Percentiles rank a stretch among this genome's conserved stretches.
Evolutionary conservation across 208 protist species (phyloP).

Genomic region (Tritrichomonas musculus): DNA sequence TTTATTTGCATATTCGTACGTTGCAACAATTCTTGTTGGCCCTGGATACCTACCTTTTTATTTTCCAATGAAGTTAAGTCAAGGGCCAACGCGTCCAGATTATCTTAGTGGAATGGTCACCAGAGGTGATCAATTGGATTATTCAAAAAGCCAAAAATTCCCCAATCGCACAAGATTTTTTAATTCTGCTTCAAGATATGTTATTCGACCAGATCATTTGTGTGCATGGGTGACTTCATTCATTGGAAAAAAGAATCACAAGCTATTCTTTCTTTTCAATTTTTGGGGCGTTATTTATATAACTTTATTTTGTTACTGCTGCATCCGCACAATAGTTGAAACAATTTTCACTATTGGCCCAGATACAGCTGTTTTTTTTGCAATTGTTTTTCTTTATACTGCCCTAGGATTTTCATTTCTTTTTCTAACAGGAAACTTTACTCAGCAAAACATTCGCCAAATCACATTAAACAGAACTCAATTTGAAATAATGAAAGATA

Average conservation of each 20-base stretch:
- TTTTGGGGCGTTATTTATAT: not conserved
- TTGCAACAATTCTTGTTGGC: not conserved
- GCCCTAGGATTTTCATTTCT: not conserved
- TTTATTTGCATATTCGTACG: not conserved
- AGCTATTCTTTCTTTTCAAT: constrained; percentile 17
- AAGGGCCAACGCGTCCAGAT: not conserved
- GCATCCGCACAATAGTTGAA: not conserved
- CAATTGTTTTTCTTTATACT: not conserved
- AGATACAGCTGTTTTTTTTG: too few species aligned
- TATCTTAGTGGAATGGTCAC: not conserved
- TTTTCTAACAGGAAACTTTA: not conserved
- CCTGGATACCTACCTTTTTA: constrained; percentile 6
- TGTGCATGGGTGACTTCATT: not conserved
- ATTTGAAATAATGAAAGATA: not conserved
- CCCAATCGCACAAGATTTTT: not conserved
- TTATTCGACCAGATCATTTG: constrained; percentile 22
- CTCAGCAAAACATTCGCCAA: not conserved
- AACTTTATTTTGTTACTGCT: not conserved
- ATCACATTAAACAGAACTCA: not conserved
- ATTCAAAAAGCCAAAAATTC: not conserved
- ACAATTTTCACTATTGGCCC: not conserved
- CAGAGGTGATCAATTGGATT: not conserved
- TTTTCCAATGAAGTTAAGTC: not conserved
- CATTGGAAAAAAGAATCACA: constrained; percentile 27
- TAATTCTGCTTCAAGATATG: not conserved